Evolutionary conservation across 2,329 filamentous ascomycete species (phyloP).

Genomic region (Fusarium solani-melongenae): DNA sequence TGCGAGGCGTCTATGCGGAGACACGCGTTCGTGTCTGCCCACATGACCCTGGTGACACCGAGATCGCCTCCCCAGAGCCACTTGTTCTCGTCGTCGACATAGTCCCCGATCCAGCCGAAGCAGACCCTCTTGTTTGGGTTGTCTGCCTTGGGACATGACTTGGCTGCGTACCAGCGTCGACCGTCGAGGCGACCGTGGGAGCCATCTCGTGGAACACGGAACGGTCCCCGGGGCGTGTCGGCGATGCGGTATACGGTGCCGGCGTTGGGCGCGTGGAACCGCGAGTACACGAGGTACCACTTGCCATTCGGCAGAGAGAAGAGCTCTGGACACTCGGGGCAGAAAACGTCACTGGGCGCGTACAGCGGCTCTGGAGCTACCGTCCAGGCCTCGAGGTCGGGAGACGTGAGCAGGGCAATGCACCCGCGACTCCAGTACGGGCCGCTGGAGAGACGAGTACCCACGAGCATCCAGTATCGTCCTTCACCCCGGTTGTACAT

Average conservation of each 20-base stretch:
- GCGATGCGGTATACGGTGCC: conserved; percentile 51
- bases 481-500: conserved; percentile 46
- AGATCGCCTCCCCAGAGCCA: conserved; percentile 53
- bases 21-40: conserved; percentile 40
- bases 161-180: conserved; percentile 51
- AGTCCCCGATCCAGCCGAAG: conserved; percentile 51
- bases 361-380: conserved; percentile 47
- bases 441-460: conserved; percentile 45
- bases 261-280: conserved; percentile 49
- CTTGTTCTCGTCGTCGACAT: conserved; percentile 47
- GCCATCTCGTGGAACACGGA: conserved; percentile 48
- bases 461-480: conserved; percentile 53
- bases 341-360: conserved; percentile 49
- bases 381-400: conserved; percentile 46
- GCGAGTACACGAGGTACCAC: conserved; percentile 50
- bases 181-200: conserved; percentile 50
- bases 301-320: conserved; percentile 49
- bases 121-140: conserved; percentile 44
- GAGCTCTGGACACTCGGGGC: conserved; percentile 52
- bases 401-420: conserved; percentile 50
- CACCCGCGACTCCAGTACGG: conserved; percentile 51
- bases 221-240: conserved; percentile 49
- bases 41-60: conserved; percentile 46
- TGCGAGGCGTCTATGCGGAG: conserved; percentile 41
- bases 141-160: conserved; percentile 47